Evolutionary conservation across 2,329 filamentous ascomycete species (phyloP), one percentile per base, ranked within the genome.

Genomic region (Arthrobotrys megalospora): DNA sequence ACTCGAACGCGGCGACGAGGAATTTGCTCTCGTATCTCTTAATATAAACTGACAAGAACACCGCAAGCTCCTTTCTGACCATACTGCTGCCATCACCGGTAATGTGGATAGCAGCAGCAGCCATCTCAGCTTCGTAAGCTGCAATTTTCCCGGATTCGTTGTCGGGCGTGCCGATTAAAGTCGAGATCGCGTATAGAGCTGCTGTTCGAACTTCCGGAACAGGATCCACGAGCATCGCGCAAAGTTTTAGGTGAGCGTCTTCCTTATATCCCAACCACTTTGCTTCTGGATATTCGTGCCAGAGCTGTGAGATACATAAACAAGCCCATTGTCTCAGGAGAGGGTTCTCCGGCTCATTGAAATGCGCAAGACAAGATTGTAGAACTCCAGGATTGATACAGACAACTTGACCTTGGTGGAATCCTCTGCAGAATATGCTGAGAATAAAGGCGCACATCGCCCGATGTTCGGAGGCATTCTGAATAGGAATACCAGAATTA

Each of bases 371-470:
- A 83, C 95, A 98, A 81, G 92, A 95, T 92, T 90, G 86, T 6
- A 98, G 95, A 79, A 98, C 91, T 80, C 97, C 94, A 0, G 92
- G 92, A 80, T 93, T 93, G 81, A 97, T 91, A 83, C 94, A 97
- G 10, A 97, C 94, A 63, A 91, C 91, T 84, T 97, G 94, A 1
- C 95, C 96, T 80, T 96, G 93, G 80, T 91, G 92, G 84, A 97
- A 97, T 80, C 92, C 92, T 83, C 96, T 97, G 89, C 96, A 99
- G 80, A 99, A 93, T 89, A 97, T 97, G 28, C 95, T 92, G 48
- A 98, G 90, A 79, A 99, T 97, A 83, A 99, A 99, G 1, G 96
- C 94, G 84, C 96, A 98, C 96, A 99, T 99, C 50, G 96, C 96
- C 83, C 96, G 93, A 86, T 99, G 96, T 85, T 98, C 96, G 81